Evolutionary conservation across 1,284 basidiomycete species (phyloP).

Genomic region (Schizophyllum commune): DNA sequence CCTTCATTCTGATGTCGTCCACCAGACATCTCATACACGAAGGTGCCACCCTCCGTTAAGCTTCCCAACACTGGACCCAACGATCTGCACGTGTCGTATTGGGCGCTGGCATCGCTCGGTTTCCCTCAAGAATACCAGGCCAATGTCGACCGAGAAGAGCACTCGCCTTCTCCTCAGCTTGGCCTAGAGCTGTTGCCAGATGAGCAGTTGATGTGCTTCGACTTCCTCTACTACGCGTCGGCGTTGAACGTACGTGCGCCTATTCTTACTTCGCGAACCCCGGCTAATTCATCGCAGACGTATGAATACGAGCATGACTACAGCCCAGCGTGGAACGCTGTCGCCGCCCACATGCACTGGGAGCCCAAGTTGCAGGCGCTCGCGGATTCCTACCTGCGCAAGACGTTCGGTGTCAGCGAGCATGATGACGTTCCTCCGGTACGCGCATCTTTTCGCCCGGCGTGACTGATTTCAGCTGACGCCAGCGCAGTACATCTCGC

Average conservation of each 20-base stretch:
- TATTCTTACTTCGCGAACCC: not conserved
- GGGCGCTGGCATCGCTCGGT: slow-evolving; percentile 35
- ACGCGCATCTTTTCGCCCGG: not conserved
- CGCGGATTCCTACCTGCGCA: slow-evolving; percentile 31
- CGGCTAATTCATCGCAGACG: slow-evolving; percentile 12
- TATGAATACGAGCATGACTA: slow-evolving; percentile 39
- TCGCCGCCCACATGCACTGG: slow-evolving; percentile 40
- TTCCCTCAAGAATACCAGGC: slow-evolving; percentile 33
- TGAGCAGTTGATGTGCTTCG: slow-evolving; percentile 45
- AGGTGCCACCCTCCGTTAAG: slow-evolving; percentile 34
- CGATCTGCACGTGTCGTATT: slow-evolving; percentile 38
- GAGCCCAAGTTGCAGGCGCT: slow-evolving; percentile 28
- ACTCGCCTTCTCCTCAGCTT: slow-evolving; percentile 28
- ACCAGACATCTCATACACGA: slow-evolving; percentile 42
- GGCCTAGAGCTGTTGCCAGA: slow-evolving; percentile 35
- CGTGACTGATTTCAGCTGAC: not conserved
- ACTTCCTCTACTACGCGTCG: slow-evolving; percentile 45
- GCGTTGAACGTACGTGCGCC: slow-evolving; percentile 13
- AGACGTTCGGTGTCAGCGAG: slow-evolving; percentile 29
- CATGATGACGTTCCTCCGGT: slow-evolving; percentile 30
- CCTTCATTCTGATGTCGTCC: not conserved
- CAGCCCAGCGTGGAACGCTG: slow-evolving; percentile 42
- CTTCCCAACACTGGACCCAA: slow-evolving; percentile 27
- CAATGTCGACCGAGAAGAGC: slow-evolving; percentile 16
- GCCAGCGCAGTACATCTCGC: slow-evolving; percentile 8